Evolutionary conservation across 306 rosid genomes (phyloP), one percentile per base, ranked within the genome.

Genomic region (Biancaea sappan): DNA sequence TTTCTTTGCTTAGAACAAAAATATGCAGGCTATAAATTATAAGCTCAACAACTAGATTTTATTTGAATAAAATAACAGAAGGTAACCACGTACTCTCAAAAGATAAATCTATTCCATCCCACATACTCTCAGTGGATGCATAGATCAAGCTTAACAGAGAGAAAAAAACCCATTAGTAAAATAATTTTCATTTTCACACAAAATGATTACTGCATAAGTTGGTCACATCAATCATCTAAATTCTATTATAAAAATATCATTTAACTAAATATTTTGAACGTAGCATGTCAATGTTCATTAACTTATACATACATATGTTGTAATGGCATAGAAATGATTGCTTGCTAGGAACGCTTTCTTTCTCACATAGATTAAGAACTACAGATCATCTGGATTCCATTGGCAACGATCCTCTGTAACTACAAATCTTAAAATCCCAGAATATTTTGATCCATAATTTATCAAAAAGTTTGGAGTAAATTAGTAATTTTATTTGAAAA

Each of bases 371-470:
- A 47, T 43, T 34, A 32, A 72, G 21, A 72, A 38, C 52, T 57
- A 18, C 67, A 1, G 1, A 32, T 44, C 58, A 46, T 46, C 21
- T 46, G n/a, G 53, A 6, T 31, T 31, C 53, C 26, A 11, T 19
- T 8, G 8, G 31, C 10, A 48, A 68, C 16, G 6, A 26, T 60
- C 25, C 53, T 38, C 43, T 26, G 11, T 12, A 56, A 40, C 66
- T 18, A 40, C 54, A 71, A 26, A 40, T 41, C 28, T 29, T 51
- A 34, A 22, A 34, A 69, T 69, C 64, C 16, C 22, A 69, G 28
- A 56, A 19, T 44, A 2, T 6, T 6, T 69, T 52, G 24, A 71
- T 71, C 58, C 77, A 43, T 59, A 44, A 31, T 73, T 60, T 19
- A 40, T 31, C 11, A 13, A 34, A 34, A 25, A 47, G 51, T n/a